These are phyloP conservation scores for Datura wrightii DNA, from an alignment of 257 asterid genomes.

Conservation along the genomic window DNA sequence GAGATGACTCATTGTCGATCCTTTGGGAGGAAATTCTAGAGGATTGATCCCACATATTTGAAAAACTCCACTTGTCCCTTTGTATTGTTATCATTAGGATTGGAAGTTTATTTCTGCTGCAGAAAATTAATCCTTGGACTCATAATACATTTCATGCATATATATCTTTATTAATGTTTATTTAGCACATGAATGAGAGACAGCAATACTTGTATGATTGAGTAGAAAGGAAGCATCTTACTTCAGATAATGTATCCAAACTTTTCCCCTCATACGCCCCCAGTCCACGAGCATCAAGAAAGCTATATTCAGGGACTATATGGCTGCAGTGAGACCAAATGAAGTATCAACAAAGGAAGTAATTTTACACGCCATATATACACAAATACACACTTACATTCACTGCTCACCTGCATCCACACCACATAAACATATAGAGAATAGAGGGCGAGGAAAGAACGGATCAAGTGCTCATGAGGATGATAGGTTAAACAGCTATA, in stretches of 20 bases:
- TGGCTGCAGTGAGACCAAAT: conserved; percentile 48
- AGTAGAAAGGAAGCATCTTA: conserved; percentile 32
- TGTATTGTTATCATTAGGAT: background rate
- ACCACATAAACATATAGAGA: no score
- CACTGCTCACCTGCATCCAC: no score
- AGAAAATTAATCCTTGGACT: background rate
- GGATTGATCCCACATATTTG: background rate
- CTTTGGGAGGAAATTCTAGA: background rate
- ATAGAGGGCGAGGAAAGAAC: no score
- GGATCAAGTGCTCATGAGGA: no score
- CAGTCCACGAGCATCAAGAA: conserved; percentile 97
- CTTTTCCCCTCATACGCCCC: conserved; percentile 92
- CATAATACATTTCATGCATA: background rate
- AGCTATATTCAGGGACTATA: conserved; percentile 92
- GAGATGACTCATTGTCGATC: background rate
- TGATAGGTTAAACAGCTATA: no score
- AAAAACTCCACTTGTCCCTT: background rate
- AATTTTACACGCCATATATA: no score
- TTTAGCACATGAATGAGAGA: background rate
- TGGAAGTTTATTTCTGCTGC: background rate
- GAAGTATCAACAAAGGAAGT: background rate
- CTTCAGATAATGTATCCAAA: conserved; percentile 73
- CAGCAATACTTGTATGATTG: background rate
- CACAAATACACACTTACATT: no score
- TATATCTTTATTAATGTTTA: background rate